phyloP scores from a whole-genome alignment of 2,329 filamentous ascomycete species.

The Moelleriella libera region DNA sequence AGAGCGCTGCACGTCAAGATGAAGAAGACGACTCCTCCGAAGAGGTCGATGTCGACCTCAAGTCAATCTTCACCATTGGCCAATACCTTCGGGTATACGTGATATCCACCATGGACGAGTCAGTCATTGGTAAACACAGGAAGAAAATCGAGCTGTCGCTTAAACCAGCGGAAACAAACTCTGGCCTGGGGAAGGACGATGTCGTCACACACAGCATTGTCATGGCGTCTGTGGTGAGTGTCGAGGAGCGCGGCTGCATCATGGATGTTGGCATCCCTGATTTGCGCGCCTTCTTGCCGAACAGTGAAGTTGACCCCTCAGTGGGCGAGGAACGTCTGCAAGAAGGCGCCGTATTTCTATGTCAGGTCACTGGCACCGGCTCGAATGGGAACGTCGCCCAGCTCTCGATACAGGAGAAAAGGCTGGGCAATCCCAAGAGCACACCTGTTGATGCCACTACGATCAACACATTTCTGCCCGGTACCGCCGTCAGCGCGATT shows the following conservation, averaged over 20 bases:
- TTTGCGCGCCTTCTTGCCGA: slow-evolving; percentile 71
- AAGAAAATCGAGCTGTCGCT: slow-evolving; percentile 80
- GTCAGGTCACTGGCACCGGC: slow-evolving; percentile 61
- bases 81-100: slow-evolving; percentile 84
- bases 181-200: slow-evolving; percentile 56
- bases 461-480: slow-evolving; percentile 80
- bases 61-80: slow-evolving; percentile 63
- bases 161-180: slow-evolving; percentile 65
- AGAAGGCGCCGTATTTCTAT: slow-evolving; percentile 74
- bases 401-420: slow-evolving; percentile 60
- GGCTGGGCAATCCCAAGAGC: slow-evolving; percentile 51
- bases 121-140: slow-evolving; percentile 48
- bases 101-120: slow-evolving; percentile 58
- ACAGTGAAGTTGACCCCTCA: slow-evolving; percentile 60
- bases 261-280: slow-evolving; percentile 77
- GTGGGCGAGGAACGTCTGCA: slow-evolving; percentile 56
- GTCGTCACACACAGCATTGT: slow-evolving; percentile 63
- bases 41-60: slow-evolving; percentile 53
- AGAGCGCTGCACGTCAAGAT: slow-evolving; percentile 39
- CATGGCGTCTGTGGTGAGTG: slow-evolving; percentile 77
- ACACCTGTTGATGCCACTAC: slow-evolving; percentile 65
- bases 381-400: slow-evolving; percentile 75
- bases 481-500: slow-evolving; percentile 76
- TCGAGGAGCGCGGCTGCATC: slow-evolving; percentile 90
- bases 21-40: slow-evolving; percentile 32